phyloP scores from a whole-genome alignment of 2,329 filamentous ascomycete genomes.

The Chaetomium sp. region DNA sequence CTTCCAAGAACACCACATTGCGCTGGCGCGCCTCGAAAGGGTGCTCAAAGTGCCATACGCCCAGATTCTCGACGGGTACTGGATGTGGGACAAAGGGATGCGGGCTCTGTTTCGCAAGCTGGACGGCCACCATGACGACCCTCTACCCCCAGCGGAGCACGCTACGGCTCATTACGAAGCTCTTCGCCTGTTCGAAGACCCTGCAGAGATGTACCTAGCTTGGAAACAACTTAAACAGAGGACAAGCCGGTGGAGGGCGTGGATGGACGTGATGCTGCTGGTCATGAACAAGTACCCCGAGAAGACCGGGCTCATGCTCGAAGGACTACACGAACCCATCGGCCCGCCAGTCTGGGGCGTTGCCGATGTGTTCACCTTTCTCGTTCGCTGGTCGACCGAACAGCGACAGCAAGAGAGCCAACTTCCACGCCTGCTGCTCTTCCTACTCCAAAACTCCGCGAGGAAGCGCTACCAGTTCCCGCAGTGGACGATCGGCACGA shows the following conservation, averaged over 20 bases:
- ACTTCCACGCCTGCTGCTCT: slow-evolving; percentile 13
- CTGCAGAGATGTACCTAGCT: no score
- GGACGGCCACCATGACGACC: no score
- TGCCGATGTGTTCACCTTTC: slow-evolving; percentile 18
- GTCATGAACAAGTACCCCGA: slow-evolving; percentile 18
- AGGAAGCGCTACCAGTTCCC: slow-evolving; percentile 27
- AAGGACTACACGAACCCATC: slow-evolving; percentile 17
- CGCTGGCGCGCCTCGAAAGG: no score
- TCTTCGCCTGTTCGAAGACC: no score
- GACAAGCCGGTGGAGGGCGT: slow-evolving; percentile 4
- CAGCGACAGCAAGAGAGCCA: background rate
- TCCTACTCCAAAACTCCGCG: slow-evolving; percentile 15
- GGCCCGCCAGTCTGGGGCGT: slow-evolving; percentile 17
- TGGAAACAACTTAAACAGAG: no score
- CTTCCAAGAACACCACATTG: no score
- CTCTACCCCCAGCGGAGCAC: no score
- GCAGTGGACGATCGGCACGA: slow-evolving; percentile 31
- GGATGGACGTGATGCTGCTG: slow-evolving; percentile 12
- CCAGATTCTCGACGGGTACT: no score
- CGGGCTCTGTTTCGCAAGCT: no score
- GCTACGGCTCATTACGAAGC: no score
- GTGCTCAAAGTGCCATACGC: no score
- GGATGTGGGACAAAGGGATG: no score
- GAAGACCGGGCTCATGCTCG: slow-evolving; percentile 16
- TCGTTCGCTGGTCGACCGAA: slow-evolving; percentile 7